Evolutionary conservation across 805 yeast species (phyloP).

Genomic region (Nakazawaea siamensis): DNA sequence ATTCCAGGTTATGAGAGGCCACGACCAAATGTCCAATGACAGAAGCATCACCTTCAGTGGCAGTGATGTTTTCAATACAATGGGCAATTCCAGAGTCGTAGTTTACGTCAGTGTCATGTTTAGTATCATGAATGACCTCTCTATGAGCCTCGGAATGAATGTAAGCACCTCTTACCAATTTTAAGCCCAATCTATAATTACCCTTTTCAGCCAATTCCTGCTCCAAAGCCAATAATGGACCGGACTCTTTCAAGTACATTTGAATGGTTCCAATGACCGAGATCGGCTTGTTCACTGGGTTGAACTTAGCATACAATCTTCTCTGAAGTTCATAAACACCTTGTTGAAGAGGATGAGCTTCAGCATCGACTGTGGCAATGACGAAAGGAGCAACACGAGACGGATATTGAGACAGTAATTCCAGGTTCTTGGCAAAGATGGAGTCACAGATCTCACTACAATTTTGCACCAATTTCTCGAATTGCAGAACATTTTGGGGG

Average conservation of each 20-base stretch:
- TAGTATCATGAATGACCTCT: constrained; percentile 63
- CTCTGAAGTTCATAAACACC: constrained; percentile 92
- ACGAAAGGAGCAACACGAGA: constrained; percentile 64
- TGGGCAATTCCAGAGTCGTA: constrained; percentile 63
- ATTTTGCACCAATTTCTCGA: constrained; percentile 54
- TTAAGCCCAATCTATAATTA: constrained; percentile 71
- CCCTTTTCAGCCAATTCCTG: constrained; percentile 52
- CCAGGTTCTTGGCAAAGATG: constrained; percentile 42
- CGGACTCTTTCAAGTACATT: constrained; percentile 75
- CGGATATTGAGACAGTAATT: constrained; percentile 44
- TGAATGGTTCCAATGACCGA: constrained; percentile 88
- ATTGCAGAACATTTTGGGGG: constrained; percentile 40
- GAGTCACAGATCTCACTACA: constrained; percentile 57
- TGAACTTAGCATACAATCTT: constrained; percentile 65
- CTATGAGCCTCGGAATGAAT: constrained; percentile 82
- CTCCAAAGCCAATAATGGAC: constrained; percentile 54
- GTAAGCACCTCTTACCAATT: constrained; percentile 93
- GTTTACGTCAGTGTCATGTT: constrained; percentile 70
- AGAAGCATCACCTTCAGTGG: constrained; percentile 30
- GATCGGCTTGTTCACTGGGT: constrained; percentile 46
- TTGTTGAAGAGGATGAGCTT: constrained; percentile 76
- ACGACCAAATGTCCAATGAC: constrained; percentile 74
- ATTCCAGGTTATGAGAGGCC: constrained; percentile 81
- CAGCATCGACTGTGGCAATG: constrained; percentile 84
- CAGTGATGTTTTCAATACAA: constrained; percentile 50